Base-by-base conservation (phyloP, 1,139 yeast species). In the Diutina sp. region DNA sequence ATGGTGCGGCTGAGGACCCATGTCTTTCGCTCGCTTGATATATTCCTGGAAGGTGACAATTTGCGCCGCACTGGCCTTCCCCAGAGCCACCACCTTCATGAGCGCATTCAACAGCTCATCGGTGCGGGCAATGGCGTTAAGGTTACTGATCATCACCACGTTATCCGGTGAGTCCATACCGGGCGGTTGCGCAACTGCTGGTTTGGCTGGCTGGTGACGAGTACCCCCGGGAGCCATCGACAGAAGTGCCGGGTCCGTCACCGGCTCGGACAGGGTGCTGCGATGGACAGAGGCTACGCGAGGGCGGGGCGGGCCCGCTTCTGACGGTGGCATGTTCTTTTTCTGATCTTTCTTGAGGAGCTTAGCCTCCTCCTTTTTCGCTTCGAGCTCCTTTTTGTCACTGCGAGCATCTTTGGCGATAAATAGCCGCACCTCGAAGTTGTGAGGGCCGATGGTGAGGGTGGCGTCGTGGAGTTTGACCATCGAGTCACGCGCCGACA, bases 1-100 rank as follows among this genome's bases (percentile, higher is more conserved):
- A 60, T 72, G 78, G 58, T 75, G 77, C 1, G 78, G 78, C 51
- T 76, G 79, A 0, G 78, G 83, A 1, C 93, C 91, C 89, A 88
- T 85, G 45, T 80, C 83, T 59, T 86, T 77, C 0, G 97, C 97
- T 56, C 84, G 75, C 58, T 77, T 79, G 57, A 90, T 89, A 63
- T 85, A 87, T n/a, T 80, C 84, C 67, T 90, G 95, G 66, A 90
- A 90, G 48, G 82, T 82, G 45, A 80, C 73, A 29, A 91, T 85
- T 66, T 90, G 93, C 8, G 78, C 83, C 1, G 81, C 78, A 0
- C 83, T 68, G 0, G 97, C 96, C 38, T 74, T 76, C 2, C 96
- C 96, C 59, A 84, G 79, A 0, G 98, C 97, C 1, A 91, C 96
- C 6, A 77, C 78, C 60, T 84, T 83, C 97, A 91, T 90, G 57